Conservation (phyloP, 192 early-diverging fungal species). For the Coemansia sp. region DNA sequence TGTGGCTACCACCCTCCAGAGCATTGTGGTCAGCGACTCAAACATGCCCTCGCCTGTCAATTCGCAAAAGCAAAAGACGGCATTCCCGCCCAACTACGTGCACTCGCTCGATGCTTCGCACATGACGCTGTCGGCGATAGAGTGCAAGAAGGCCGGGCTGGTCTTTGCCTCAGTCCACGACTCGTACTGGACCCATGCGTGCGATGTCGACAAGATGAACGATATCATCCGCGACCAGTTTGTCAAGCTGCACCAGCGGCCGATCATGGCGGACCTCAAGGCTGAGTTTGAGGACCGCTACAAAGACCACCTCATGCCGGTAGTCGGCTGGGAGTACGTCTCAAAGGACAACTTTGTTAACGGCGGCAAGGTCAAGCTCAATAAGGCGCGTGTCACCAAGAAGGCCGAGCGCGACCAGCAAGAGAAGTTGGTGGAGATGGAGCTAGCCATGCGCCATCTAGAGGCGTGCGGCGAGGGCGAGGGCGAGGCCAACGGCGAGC, state of each 20-base stretch:
- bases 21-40: conserved; percentile 72
- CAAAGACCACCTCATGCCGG: conserved; percentile 68
- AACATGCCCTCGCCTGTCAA: conserved; percentile 80
- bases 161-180: conserved; percentile 97
- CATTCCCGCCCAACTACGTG: conserved; percentile 99
- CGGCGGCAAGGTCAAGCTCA: conserved; percentile 8
- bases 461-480: conserved; percentile 11
- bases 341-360: conserved; percentile 8
- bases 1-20: conserved; percentile 81
- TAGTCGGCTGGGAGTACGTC: conserved; percentile 57
- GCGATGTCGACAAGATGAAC: conserved; percentile 87
- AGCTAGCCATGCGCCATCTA: conserved; percentile 31
- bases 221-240: conserved; percentile 87
- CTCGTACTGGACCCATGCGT: conserved; percentile 98
- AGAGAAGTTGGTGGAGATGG: conserved; percentile 22
- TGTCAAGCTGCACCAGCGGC: conserved; percentile 78
- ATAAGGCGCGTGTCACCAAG: conserved; percentile 9
- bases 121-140: conserved; percentile 93
- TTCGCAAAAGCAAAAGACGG: conserved; percentile 88
- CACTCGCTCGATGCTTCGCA: conserved; percentile 97
- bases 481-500: not conserved
- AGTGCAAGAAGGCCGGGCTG: conserved; percentile 76
- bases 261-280: conserved; percentile 83
- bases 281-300: conserved; percentile 86
- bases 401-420: not conserved